These are phyloP conservation scores for Phytophthora cajani DNA, from an alignment of 352 stramenopile species.

Conservation along the genomic window DNA sequence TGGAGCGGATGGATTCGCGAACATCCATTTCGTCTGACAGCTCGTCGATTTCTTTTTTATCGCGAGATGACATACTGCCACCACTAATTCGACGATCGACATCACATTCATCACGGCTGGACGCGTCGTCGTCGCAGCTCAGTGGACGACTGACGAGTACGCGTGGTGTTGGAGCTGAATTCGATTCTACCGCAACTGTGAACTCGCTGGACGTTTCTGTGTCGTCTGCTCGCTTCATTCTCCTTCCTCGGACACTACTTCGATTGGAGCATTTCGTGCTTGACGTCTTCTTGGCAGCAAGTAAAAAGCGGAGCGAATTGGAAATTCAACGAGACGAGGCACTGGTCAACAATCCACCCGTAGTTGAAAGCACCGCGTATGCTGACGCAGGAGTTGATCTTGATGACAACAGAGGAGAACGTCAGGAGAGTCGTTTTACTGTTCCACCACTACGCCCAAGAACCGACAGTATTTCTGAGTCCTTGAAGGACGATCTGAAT, in stretches of 20 bases:
- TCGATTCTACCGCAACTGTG: conserved; percentile 14
- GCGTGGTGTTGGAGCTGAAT: conserved; percentile 5
- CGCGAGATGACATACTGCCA: conserved; percentile 25
- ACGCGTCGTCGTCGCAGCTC: conserved; percentile 35
- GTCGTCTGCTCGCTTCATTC: conserved; percentile 54
- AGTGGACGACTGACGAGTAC: conserved; percentile 34
- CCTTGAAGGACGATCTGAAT: conserved; percentile 51
- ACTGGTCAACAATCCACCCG: conserved; percentile 35
- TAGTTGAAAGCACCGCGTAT: conserved; percentile 34
- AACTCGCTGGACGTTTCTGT: conserved; percentile 45
- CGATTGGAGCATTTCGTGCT: conserved; percentile 66
- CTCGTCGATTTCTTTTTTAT: conserved; percentile 39
- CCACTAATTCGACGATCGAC: conserved; percentile 22
- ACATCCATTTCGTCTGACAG: conserved; percentile 35
- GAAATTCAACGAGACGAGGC: conserved; percentile 47
- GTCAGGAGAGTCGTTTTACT: conserved; percentile 37
- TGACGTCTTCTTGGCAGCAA: conserved; percentile 55
- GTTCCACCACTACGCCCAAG: conserved; percentile 38
- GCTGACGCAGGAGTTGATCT: conserved; percentile 36
- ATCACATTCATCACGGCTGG: conserved; percentile 29
- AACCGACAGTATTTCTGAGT: conserved; percentile 67
- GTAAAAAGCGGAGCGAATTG: conserved; percentile 48
- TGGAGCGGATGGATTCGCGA: conserved; percentile 31
- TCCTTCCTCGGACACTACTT: conserved; percentile 58
- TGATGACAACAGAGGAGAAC: conserved; percentile 30